Evolutionary conservation across 2,329 filamentous ascomycete genomes (phyloP), one percentile per base, ranked within the genome.

Genomic region (Neonectria punicea): DNA sequence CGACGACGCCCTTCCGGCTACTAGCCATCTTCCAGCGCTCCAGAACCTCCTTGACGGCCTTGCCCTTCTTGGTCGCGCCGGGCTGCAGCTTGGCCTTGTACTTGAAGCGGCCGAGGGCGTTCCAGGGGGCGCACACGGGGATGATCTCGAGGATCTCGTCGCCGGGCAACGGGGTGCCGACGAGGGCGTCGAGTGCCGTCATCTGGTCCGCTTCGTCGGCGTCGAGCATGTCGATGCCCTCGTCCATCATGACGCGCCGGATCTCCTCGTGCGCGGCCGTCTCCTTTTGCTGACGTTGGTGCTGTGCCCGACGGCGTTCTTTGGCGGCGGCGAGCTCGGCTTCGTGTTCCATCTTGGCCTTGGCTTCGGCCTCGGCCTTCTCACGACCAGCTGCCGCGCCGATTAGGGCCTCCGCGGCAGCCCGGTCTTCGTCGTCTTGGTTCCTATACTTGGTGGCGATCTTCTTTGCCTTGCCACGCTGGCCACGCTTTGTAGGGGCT

Each of bases 31-130:
- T 86, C 94, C 95, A 98, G 65, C 87, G 87, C 53, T 90, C 89
- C n/a, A 98, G 80, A 34, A 98, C 91, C 79, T 98, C 95, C 77
- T 93, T 93, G 53, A 97, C 89, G 0, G 94, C 94, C 78, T 98
- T 98, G 10, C 96, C 95, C 82, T 97, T 97, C 85, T 98, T 99
- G 68, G 91, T 86, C 0, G 89, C 81, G 0, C 96, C 96, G 0
- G 96, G 96, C 80, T 98, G 96, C 73, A 99, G 80, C 83, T 99
- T 99, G 58, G 90, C 93, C 80, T 97, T 97, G 84, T 98, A 98
- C 80, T 98, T 98, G 80, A 92, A 92, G 61, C 87, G 88, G 2
- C 80, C 84, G 70, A 92, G 80, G 2, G 90, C 89, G 25, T 79
- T 81, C 84, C 89, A 92, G 2, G 90, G 90, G 5, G 87, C 90